Conservation (phyloP, 192 early-diverging fungal species). For the Diversispora eburnea region DNA sequence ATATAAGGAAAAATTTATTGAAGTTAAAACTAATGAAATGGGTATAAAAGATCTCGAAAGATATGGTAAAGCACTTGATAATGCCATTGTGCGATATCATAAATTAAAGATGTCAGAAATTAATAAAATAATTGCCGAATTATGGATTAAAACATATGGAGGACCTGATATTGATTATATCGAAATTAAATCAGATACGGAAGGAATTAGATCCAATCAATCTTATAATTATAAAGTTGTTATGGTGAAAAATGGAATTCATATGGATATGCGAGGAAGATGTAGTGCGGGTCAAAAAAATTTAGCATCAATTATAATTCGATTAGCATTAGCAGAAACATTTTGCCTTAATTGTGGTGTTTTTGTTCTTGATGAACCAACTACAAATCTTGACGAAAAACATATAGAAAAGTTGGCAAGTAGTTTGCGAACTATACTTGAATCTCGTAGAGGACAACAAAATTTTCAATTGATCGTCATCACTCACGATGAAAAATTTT, state of each 20-base stretch:
- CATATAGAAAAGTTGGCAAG: slow-evolving; percentile 86
- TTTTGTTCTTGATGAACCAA: slow-evolving; percentile 94
- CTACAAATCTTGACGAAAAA: slow-evolving; percentile 89
- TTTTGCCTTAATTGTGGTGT: slow-evolving; percentile 92
- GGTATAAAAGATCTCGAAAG: slow-evolving; percentile 78
- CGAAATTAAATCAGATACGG: slow-evolving; percentile 88
- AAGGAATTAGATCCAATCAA: slow-evolving; percentile 63
- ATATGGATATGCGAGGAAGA: slow-evolving; percentile 90
- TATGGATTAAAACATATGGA: slow-evolving; percentile 95
- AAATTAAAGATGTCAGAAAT: slow-evolving; percentile 94
- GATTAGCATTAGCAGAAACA: slow-evolving; percentile 91
- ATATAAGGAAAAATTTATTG: slow-evolving; percentile 64
- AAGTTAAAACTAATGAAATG: slow-evolving; percentile 71
- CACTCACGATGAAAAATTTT: slow-evolving; percentile 97
- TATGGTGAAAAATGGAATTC: slow-evolving; percentile 82
- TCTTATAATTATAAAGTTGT: slow-evolving; percentile 91
- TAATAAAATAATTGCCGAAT: slow-evolving; percentile 92
- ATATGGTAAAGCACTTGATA: slow-evolving; percentile 80
- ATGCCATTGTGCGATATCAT: slow-evolving; percentile 89
- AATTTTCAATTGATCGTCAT: slow-evolving; percentile 98
- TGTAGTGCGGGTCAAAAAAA: slow-evolving; percentile 98
- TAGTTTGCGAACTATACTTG: slow-evolving; percentile 80
- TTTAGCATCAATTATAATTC: slow-evolving; percentile 91
- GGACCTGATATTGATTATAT: slow-evolving; percentile 96
- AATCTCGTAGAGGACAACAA: slow-evolving; percentile 65